Evolutionary conservation across 495 filamentous ascomycete genomes (phyloP), one percentile per base, ranked within the genome.

Genomic region (Penicillium bovifimosum): DNA sequence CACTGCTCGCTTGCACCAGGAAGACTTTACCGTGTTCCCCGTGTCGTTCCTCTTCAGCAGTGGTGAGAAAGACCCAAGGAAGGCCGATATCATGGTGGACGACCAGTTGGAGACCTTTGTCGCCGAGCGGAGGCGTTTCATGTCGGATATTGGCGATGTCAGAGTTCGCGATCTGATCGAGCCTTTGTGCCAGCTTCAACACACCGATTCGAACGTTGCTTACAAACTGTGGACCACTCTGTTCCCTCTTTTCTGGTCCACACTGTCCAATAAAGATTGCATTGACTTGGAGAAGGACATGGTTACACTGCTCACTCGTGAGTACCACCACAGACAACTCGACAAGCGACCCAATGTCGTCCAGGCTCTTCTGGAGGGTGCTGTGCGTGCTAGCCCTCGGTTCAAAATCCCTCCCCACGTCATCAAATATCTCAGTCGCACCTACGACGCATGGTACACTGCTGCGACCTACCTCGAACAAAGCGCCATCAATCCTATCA

Each of bases 371-470:
- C 75, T 97, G 6, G 86, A 92, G 53, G 92, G 90, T 10, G 84
- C 85, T 40, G 89, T 90, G 10, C 85, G 84, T 49, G 80, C 90
- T 9, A 85, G 76, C 62, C 93, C 95, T 2, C 80, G 86, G 28
- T 90, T 91, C 71, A 95, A 90, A 67, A 82, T 99, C 39, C 95
- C 95, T 13, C 88, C 92, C 1, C 95, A 97, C 67, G 87, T 96
- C 40, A 81, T 97, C 74, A 97, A 97, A 61, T 96, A 90, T 61
- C 79, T 91, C 11, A 90, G 87, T 17, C 86, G 85, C 61, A 93
- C 88, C 0, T 97, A 92, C 60, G 90, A 96, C 71, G 90, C 85
- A 4, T 97, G 95, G 95, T 97, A 97, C 61, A 92, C 88, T 32
- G 88, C 88, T 18, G 76, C 91, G 0, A 82, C 80, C 18, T 86